phyloP scores from a whole-genome alignment of 2,329 filamentous ascomycete genomes.

The Cercospora berteroae region DNA sequence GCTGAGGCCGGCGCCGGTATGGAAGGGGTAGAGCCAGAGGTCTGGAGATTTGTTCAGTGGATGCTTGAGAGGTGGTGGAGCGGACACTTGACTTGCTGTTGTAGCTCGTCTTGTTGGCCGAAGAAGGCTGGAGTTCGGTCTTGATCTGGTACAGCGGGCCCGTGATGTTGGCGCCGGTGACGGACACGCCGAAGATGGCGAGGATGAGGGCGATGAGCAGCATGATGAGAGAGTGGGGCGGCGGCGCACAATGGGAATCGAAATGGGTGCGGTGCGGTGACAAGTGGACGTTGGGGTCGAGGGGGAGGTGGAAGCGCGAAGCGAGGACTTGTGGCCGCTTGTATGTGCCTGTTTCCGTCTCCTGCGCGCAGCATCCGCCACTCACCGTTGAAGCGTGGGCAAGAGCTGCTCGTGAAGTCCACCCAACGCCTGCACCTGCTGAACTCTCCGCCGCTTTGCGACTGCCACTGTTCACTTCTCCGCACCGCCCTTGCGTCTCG shows the following conservation, averaged over 20 bases:
- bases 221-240: constrained; percentile 17
- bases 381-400: not conserved
- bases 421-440: not conserved
- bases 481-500: not conserved
- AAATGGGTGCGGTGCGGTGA: not conserved
- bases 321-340: not conserved
- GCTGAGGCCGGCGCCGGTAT: constrained; percentile 33
- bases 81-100: not conserved
- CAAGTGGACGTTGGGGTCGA: not conserved
- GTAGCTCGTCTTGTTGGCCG: not conserved
- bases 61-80: not conserved
- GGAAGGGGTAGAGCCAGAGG: constrained; percentile 34
- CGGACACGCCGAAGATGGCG: constrained; percentile 20
- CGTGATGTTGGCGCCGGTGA: constrained; percentile 31
- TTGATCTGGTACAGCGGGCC: constrained; percentile 31
- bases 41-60: not conserved
- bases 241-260: not conserved
- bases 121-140: constrained; percentile 23
- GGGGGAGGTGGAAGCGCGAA: not conserved
- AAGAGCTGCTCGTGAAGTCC: constrained; percentile 1
- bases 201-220: constrained; percentile 21
- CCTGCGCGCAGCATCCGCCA: not conserved
- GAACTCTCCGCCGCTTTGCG: not conserved
- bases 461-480: not conserved
- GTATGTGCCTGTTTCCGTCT: not conserved